phyloP scores from a whole-genome alignment of 2,329 filamentous ascomycete genomes.

The Phoma sp. region DNA sequence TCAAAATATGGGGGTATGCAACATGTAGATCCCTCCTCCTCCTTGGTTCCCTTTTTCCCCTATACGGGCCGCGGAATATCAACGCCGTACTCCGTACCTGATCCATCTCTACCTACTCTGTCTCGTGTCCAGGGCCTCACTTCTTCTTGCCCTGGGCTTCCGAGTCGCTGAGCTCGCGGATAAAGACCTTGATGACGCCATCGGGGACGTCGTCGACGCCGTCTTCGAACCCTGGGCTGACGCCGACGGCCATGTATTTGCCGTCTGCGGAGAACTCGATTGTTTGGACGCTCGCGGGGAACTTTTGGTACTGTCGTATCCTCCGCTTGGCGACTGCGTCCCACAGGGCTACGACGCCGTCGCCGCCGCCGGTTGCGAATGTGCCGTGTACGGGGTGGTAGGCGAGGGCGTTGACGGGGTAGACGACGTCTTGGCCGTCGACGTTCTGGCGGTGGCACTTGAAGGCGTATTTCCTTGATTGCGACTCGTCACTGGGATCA shows the following conservation, averaged over 20 bases:
- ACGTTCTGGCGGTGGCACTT: conserved; percentile 90
- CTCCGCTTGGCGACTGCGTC: conserved; percentile 89
- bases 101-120: too few species aligned
- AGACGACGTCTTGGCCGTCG: conserved; percentile 79
- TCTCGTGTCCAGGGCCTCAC: conserved; percentile 20
- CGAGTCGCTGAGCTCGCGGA: conserved; percentile 83
- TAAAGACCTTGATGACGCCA: conserved; percentile 72
- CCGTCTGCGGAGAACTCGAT: conserved; percentile 80
- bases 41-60: too few species aligned
- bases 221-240: conserved; percentile 88
- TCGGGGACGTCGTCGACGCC: conserved; percentile 83
- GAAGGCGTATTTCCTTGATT: conserved; percentile 96
- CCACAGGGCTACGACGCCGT: conserved; percentile 92
- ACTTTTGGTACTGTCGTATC: conserved; percentile 87
- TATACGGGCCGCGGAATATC: too few species aligned
- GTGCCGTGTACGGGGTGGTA: conserved; percentile 86
- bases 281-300: conserved; percentile 77
- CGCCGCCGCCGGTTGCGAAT: conserved; percentile 87
- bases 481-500: conserved; percentile 83
- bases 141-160: conserved; percentile 89
- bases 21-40: too few species aligned
- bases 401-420: conserved; percentile 86
- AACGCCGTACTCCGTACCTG: too few species aligned
- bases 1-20: too few species aligned
- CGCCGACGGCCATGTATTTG: conserved; percentile 76